A percentile compares a stretch with the other conserved stretches of the same genome.
These are phyloP conservation scores for Lasiodiplodia gonubiensis DNA, from an alignment of 2,329 filamentous ascomycete genomes.

Conservation along the genomic window DNA sequence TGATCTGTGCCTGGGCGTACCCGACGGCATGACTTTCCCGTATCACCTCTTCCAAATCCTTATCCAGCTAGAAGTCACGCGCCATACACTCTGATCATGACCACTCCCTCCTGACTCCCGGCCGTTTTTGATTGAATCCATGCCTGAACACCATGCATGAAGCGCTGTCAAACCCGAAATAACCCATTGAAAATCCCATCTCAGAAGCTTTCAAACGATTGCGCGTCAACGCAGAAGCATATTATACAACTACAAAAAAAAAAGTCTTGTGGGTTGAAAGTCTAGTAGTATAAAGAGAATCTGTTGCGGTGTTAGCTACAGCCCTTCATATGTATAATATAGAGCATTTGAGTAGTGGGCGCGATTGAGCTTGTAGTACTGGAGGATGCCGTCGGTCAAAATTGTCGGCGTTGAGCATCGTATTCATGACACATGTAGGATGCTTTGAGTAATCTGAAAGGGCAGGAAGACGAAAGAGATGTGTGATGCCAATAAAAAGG, in stretches of 20 bases:
- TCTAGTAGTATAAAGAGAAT: not conserved
- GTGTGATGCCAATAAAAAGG: not conserved
- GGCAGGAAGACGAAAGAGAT: not conserved
- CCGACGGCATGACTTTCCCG: conserved; percentile 21
- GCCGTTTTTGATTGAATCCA: conserved; percentile 23
- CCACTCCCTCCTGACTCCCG: conserved; percentile 23
- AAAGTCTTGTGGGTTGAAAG: not conserved
- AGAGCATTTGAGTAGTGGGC: not conserved
- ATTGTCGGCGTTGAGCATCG: not conserved
- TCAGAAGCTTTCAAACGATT: not conserved
- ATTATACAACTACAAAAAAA: conserved; percentile 23
- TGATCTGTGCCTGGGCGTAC: conserved; percentile 24
- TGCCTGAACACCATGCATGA: conserved; percentile 27
- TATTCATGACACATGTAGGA: not conserved
- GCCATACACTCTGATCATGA: conserved; percentile 19
- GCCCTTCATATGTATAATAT: too few relatives aligned
- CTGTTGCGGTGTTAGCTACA: not conserved
- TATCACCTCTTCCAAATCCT: conserved; percentile 24
- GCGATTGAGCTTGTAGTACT: not conserved
- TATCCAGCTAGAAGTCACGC: conserved; percentile 28
- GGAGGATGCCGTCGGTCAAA: not conserved
- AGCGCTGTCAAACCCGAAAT: conserved; percentile 17
- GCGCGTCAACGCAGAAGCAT: conserved; percentile 18
- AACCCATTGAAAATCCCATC: conserved; percentile 2
- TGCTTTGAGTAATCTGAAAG: not conserved